A percentile compares a stretch with the other conserved stretches of the same genome.
These are phyloP conservation scores for Zasmidium angulare DNA, from an alignment of 2,329 filamentous ascomycete species.

Conservation along the genomic window DNA sequence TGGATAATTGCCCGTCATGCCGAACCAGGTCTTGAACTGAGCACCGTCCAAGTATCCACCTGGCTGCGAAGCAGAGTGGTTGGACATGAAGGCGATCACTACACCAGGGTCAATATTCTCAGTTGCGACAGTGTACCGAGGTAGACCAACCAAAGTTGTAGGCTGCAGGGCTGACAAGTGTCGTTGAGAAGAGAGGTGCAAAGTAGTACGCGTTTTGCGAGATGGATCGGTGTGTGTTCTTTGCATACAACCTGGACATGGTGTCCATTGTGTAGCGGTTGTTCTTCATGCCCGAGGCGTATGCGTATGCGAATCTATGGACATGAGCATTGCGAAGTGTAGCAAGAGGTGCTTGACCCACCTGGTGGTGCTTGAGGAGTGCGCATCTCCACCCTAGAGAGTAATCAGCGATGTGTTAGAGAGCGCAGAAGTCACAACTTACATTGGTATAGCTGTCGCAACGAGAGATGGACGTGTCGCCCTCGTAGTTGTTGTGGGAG, in stretches of 20 bases:
- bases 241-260: constrained; percentile 16
- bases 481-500: constrained; percentile 38
- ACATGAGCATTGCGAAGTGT: constrained; percentile 6
- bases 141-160: background rate
- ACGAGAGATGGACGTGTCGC: constrained; percentile 32
- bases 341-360: background rate
- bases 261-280: constrained; percentile 21
- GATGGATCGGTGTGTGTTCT: constrained; percentile 6
- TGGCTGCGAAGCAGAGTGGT: constrained; percentile 26
- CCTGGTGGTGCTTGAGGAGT: background rate
- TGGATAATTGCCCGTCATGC: constrained; percentile 12
- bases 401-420: background rate
- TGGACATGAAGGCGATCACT: constrained; percentile 31
- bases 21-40: constrained; percentile 28
- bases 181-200: constrained; percentile 17
- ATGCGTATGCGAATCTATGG: constrained; percentile 20
- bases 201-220: background rate
- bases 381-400: background rate
- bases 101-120: constrained; percentile 5
- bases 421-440: constrained; percentile 21
- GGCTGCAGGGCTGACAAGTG: constrained; percentile 15
- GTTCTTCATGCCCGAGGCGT: constrained; percentile 8
- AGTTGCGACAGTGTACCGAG: constrained; percentile 5
- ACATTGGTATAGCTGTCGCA: constrained; percentile 29
- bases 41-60: constrained; percentile 23